A percentile compares a stretch with the other conserved stretches of the same genome.
These are phyloP conservation scores for Neurospora sp. DNA, from an alignment of 495 filamentous ascomycete genomes.

Conservation along the genomic window DNA sequence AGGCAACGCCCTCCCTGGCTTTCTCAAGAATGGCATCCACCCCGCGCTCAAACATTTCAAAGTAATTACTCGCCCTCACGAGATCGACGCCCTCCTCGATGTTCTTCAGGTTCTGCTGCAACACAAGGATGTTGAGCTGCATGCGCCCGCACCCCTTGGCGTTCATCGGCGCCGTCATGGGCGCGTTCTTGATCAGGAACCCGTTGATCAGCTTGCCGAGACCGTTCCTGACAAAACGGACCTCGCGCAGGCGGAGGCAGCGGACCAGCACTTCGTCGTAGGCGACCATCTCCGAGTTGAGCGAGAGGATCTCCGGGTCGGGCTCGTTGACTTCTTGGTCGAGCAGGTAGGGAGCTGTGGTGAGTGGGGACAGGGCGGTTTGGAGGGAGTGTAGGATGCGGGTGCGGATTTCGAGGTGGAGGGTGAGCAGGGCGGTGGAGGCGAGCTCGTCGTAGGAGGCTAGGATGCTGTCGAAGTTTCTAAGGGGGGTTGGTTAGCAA, in stretches of 20 bases:
- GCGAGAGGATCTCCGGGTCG: conserved; percentile 60
- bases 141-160: conserved; percentile 64
- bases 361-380: conserved; percentile 39
- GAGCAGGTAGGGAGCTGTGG: conserved; percentile 57
- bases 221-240: conserved; percentile 60
- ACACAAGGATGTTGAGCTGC: conserved; percentile 81
- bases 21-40: conserved; percentile 57
- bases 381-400: conserved; percentile 62
- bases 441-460: conserved; percentile 70
- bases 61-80: conserved; percentile 61
- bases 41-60: conserved; percentile 68
- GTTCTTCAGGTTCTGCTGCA: conserved; percentile 92
- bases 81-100: conserved; percentile 68
- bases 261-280: conserved; percentile 72
- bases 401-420: conserved; percentile 81
- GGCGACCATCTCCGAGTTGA: conserved; percentile 70
- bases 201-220: conserved; percentile 42
- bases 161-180: conserved; percentile 38
- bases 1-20: conserved; percentile 44
- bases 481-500: conserved; percentile 22
- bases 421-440: conserved; percentile 61
- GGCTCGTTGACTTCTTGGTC: conserved; percentile 68
- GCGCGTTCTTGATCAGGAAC: conserved; percentile 33
- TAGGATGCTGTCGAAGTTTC: conserved; percentile 74
- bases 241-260: conserved; percentile 56